A percentile compares a stretch with the other conserved stretches of the same genome.
Evolutionary conservation across 192 early-diverging fungal species (phyloP).

Genomic region (Phlyctochytrium arcticum): DNA sequence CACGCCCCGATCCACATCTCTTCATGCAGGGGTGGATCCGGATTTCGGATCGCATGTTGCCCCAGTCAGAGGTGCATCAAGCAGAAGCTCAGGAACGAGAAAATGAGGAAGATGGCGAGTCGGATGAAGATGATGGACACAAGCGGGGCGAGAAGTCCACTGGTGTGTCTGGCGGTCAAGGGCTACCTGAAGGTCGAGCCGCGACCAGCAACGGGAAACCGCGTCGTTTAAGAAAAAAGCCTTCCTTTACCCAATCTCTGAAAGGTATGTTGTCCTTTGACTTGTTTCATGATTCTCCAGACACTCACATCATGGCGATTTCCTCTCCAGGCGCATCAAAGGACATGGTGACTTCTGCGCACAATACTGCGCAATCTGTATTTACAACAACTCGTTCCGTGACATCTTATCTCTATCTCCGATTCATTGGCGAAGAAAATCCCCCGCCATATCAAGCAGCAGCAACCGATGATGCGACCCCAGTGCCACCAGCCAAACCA

Average conservation of each 20-base stretch:
- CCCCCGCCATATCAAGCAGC: constrained; percentile 8
- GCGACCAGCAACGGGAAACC: not conserved
- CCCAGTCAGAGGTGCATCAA: constrained; percentile 30
- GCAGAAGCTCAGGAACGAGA: constrained; percentile 9
- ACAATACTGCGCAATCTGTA: constrained; percentile 12
- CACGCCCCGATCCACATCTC: constrained; percentile 16
- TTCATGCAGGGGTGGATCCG: constrained; percentile 36
- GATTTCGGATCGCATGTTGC: constrained; percentile 8
- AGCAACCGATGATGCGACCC: constrained; percentile 4
- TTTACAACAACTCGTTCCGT: constrained; percentile 9
- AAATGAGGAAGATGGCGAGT: not conserved
- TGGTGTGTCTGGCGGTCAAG: not conserved
- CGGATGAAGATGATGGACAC: not conserved
- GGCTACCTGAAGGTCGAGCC: not conserved
- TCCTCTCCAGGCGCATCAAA: constrained; percentile 3
- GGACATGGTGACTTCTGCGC: constrained; percentile 14
- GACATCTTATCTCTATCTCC: constrained; percentile 23
- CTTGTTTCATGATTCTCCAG: not conserved
- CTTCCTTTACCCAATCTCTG: not conserved
- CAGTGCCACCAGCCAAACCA: not conserved
- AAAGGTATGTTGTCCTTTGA: no score
- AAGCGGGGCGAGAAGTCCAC: not conserved
- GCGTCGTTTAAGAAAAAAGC: not conserved
- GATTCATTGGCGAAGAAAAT: constrained; percentile 31
- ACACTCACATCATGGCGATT: constrained; percentile 4